These are phyloP conservation scores for Phytopythium boreale DNA, from an alignment of 352 stramenopile genomes.

Conservation along the genomic window DNA sequence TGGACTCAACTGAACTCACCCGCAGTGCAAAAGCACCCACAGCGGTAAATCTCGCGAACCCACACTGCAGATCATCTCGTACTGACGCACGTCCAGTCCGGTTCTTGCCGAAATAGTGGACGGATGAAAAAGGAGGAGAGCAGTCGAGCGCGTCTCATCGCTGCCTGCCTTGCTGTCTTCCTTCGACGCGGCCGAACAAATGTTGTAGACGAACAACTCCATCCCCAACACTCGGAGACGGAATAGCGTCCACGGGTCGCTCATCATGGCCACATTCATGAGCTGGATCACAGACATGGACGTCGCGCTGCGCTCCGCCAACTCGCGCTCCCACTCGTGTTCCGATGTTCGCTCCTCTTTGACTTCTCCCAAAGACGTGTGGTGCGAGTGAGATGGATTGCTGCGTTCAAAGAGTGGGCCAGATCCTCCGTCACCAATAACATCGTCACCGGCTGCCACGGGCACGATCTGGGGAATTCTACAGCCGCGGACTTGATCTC, in stretches of 20 bases:
- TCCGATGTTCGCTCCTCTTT: background rate
- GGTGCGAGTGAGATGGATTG: background rate
- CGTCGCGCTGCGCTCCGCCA: conserved; percentile 4
- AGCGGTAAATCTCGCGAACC: conserved; percentile 18
- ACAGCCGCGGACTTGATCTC: background rate
- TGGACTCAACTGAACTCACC: background rate
- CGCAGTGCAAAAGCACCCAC: conserved; percentile 17
- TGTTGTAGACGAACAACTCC: conserved; percentile 19
- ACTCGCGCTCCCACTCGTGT: background rate
- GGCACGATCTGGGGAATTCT: background rate
- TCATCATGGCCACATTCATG: conserved; percentile 31
- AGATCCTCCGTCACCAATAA: conserved; percentile 10
- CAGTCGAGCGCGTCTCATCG: background rate
- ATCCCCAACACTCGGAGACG: conserved; percentile 13
- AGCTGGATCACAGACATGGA: conserved; percentile 18
- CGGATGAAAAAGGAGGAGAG: conserved; percentile 24
- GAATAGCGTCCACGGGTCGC: conserved; percentile 18
- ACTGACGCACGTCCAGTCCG: conserved; percentile 13
- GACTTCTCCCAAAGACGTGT: background rate
- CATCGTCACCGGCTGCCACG: background rate
- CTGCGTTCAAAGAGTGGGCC: background rate
- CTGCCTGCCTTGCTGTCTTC: background rate
- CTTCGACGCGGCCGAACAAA: background rate
- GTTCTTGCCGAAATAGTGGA: conserved; percentile 22
- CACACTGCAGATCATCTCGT: conserved; percentile 16